Evolutionary conservation across 257 asterid genomes (phyloP), one percentile per base, ranked within the genome.

Genomic region (Euphrasia confusa): DNA sequence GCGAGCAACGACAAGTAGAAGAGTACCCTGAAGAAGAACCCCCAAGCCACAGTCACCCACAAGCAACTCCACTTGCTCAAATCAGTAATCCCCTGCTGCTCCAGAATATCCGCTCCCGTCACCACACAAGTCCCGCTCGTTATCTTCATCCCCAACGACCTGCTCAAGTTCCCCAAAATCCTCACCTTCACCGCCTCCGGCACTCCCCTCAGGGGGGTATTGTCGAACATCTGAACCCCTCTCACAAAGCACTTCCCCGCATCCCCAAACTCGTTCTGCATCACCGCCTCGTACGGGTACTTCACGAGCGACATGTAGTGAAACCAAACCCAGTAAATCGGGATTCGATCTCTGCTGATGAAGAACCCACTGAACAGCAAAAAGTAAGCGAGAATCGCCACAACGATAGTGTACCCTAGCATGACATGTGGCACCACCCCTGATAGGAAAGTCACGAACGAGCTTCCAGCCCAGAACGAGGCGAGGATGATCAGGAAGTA

Each of bases 251-350:
- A 87, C 72, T 81, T 83, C 0, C 67, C 37, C 3, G 83, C 77
- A 7, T 80, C 70, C 1, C 45, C 42, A 30, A 87, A 84, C 60
- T 88, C 96, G 60, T 84, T 88, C 37, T 74, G 87, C 13, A 88
- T 50, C 0, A 84, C 89, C 0, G 85, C 96, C 74, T 84, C 96
- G 14, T 83, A 88, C 1, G 96, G 95, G 53, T 85, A 88, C 68
- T 88, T 88, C 1, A 88, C 86, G 0, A 88, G 72, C 0, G 95
- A 88, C 0, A 88, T 28, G 64, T 83, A 88, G 13, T 88, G 96
- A 58, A 88, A 85, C 96, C 96, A 88, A 1, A 88, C 85, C 96
- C 95, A 88, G 32, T 85, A 85, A 1, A 70, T 28, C 1, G 96
- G 96, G 44, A 88, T 88, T 0, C 96, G 73, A 2, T 88, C 87